These are phyloP conservation scores for Fraxinus latifolia DNA, from an alignment of 305 asterid species.

Conservation along the genomic window DNA sequence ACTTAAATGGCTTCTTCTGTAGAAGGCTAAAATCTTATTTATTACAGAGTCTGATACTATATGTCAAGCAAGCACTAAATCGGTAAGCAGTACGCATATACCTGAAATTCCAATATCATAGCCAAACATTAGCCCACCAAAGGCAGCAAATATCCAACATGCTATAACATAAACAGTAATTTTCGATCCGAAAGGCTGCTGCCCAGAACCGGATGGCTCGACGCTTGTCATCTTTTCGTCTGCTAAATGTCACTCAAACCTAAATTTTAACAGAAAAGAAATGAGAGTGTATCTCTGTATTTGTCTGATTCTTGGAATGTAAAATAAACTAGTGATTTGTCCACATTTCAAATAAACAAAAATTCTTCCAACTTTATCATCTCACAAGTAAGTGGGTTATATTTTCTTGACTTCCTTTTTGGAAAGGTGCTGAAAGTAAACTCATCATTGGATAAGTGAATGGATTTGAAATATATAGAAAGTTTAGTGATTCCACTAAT, in stretches of 20 bases:
- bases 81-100: not conserved
- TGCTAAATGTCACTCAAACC: not conserved
- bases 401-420: not conserved
- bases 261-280: not conserved
- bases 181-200: not conserved
- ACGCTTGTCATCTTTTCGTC: conserved; percentile 12
- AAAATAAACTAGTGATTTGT: not conserved
- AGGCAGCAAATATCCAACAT: not conserved
- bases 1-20: not conserved
- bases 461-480: not conserved
- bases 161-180: not conserved
- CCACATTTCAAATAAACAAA: not conserved
- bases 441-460: not conserved
- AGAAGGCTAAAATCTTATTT: not conserved
- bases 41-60: not conserved
- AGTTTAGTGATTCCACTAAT: not conserved
- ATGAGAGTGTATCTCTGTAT: not conserved
- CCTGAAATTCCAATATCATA: not conserved
- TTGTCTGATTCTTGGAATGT: not conserved
- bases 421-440: not conserved
- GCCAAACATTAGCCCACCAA: not conserved
- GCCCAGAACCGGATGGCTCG: not conserved
- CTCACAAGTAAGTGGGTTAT: not conserved
- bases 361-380: not conserved
- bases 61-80: not conserved